Evolutionary conservation across 495 filamentous ascomycete species (phyloP), one percentile per base, ranked within the genome.

Genomic region (Patellaria atrata): DNA sequence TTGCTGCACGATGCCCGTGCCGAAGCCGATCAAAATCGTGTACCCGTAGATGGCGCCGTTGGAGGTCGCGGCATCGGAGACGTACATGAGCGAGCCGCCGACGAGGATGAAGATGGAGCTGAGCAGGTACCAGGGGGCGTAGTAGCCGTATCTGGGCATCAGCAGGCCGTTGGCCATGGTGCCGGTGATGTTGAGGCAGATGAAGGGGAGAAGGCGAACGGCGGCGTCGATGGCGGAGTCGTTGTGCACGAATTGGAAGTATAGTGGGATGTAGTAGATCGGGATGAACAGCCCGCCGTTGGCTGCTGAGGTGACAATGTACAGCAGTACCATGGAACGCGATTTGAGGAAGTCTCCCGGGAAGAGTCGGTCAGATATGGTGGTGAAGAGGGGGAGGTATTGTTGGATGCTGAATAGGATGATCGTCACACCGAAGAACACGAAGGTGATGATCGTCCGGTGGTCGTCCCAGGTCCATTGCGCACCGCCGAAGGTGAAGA

Each of bases 211-310:
- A 0, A 55, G 41, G 2, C 45, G 38, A 4, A 53, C 33, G 2
- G 47, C 51, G 11, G 52, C 35, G 16, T 27, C 22, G 16, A 51
- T 25, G 3, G 41, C 30, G 7, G 18, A 19, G 25, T 53, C 50
- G 17, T 30, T 22, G 10, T 38, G 46, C 3, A 35, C 27, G 27
- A 48, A 48, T 21, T 48, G 44, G 30, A 45, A 51, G 33, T 35
- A 36, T 16, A 53, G 37, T 7, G 50, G 50, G 6, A 55, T 51
- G 27, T 51, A 57, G 35, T 57, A 57, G 11, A 51, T 40, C 1
- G 44, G 31, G 19, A 48, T 37, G 15, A 29, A 41, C 0, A 39
- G 17, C 1, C 26, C 29, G n/a, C 48, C 45, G 25, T 26, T 23
- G 0, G 25, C 29, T 22, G 33, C 30, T 2, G 43, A 40, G 14